Conservation (phyloP, 495 filamentous ascomycete genomes). For the Bombardia bombarda region DNA sequence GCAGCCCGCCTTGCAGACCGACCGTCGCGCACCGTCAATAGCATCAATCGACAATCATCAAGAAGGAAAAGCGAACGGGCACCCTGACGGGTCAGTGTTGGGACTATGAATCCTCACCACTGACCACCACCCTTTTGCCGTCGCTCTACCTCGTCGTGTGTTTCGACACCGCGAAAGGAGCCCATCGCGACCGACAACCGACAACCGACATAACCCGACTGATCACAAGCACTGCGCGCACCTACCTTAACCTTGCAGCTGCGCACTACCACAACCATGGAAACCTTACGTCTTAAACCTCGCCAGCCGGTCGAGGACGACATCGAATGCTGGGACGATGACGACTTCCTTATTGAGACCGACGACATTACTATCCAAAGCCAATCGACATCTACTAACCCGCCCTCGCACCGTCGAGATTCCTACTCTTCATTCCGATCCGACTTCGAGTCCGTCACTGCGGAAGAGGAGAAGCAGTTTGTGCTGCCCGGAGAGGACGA, state of each 20-base stretch:
- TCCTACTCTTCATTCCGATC: constrained; percentile 76
- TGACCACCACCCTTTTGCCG: constrained; percentile 17
- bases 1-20: too few relatives aligned
- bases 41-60: neutral
- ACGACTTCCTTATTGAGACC: constrained; percentile 67
- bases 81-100: constrained; percentile 14
- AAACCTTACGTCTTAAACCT: constrained; percentile 48
- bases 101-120: constrained; percentile 30
- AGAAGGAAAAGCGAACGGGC: constrained; percentile 1
- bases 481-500: constrained; percentile 73
- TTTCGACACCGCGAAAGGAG: neutral
- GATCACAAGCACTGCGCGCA: neutral
- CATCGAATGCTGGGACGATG: constrained; percentile 86
- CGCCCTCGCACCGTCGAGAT: constrained; percentile 52
- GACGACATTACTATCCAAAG: constrained; percentile 62
- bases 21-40: neutral
- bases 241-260: neutral
- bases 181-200: constrained; percentile 3
- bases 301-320: constrained; percentile 47
- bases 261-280: constrained; percentile 35
- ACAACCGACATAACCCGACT: neutral
- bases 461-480: constrained; percentile 81
- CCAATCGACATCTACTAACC: constrained; percentile 51
- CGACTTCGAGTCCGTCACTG: constrained; percentile 64
- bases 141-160: constrained; percentile 13